Evolutionary conservation across 2,329 filamentous ascomycete genomes (phyloP), one percentile per base, ranked within the genome.

Genomic region (Colletotrichum plurivorum): DNA sequence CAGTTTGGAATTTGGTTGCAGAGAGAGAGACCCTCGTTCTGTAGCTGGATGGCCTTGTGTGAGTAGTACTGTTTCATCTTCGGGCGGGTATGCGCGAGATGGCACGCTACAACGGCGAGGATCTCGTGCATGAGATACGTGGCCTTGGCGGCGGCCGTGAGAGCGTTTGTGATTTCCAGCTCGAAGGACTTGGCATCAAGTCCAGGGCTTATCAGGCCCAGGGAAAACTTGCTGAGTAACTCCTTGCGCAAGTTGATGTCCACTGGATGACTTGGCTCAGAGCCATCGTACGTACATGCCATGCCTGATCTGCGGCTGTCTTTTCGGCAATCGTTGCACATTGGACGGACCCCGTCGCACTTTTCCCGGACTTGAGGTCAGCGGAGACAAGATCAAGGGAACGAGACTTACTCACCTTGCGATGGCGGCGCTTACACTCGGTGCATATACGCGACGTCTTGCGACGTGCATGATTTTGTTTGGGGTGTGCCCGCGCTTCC

Each of bases 101-200:
- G 79, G 2, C 77, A 75, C 2, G 81, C 76, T 15, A 79, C 79
- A 46, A 80, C 77, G 27, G 79, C 78, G 16, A 82, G 75, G 10
- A 82, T 59, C 62, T 78, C 72, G 68, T 81, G 73, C 57, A 83
- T 71, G 31, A 83, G 75, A 63, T 78, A 82, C 2, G 79, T 78
- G 2, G 72, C 67, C 5, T 73, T 63, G 2, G 80, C 69, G 10
- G 70, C 73, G 6, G 64, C 63, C 20, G 73, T 72, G 4, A 80
- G 60, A 5, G 72, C 71, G 4, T 75, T 18, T 20, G 67, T 31
- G 54, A 76, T 61, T 22, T 67, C 63, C n/a, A 61, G 45, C 6
- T 63, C 60, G 18, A 71, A 60, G 39, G 73, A 70, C 15, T 73
- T 71, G 10, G 70, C 71, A 31, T 72, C 68, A 8, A 79, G 67